Evolutionary conservation across 768 basidiomycete genomes (phyloP).

Genomic region (Udeniomyces megalosporus): DNA sequence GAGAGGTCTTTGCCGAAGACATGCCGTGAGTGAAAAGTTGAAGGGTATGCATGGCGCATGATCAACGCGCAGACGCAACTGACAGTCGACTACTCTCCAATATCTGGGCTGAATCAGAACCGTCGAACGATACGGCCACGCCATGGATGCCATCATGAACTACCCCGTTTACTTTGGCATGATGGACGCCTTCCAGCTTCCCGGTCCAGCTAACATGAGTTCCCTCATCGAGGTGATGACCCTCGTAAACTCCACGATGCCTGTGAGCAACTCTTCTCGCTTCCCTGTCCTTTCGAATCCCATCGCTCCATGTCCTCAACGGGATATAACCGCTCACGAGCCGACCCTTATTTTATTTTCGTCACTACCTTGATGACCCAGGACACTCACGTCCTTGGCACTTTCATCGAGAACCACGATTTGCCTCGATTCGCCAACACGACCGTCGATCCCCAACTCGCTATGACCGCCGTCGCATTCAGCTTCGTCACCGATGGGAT

Average conservation of each 20-base stretch:
- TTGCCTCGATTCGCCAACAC: slow-evolving; percentile 55
- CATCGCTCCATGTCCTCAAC: background rate
- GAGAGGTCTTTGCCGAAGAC: slow-evolving; percentile 42
- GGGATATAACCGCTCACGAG: background rate
- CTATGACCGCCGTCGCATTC: slow-evolving; percentile 60
- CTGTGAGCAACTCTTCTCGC: background rate
- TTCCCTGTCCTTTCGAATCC: background rate
- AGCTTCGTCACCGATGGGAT: slow-evolving; percentile 69
- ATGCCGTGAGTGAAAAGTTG: background rate
- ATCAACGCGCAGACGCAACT: background rate
- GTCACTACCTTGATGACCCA: slow-evolving; percentile 19
- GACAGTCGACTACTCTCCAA: background rate
- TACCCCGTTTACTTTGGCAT: slow-evolving; percentile 49
- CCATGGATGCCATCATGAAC: slow-evolving; percentile 15
- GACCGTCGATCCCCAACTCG: slow-evolving; percentile 54
- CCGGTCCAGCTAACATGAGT: slow-evolving; percentile 49
- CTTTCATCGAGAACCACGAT: slow-evolving; percentile 69
- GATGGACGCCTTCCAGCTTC: slow-evolving; percentile 50
- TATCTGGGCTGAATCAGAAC: background rate
- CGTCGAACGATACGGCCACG: slow-evolving; percentile 6
- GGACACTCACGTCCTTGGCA: slow-evolving; percentile 40
- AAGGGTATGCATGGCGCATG: background rate
- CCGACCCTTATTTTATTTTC: background rate
- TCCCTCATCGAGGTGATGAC: slow-evolving; percentile 33
- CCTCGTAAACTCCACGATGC: slow-evolving; percentile 1